These are phyloP conservation scores for Laburnicola sp. DNA, from an alignment of 2,329 filamentous ascomycete genomes.

Conservation along the genomic window DNA sequence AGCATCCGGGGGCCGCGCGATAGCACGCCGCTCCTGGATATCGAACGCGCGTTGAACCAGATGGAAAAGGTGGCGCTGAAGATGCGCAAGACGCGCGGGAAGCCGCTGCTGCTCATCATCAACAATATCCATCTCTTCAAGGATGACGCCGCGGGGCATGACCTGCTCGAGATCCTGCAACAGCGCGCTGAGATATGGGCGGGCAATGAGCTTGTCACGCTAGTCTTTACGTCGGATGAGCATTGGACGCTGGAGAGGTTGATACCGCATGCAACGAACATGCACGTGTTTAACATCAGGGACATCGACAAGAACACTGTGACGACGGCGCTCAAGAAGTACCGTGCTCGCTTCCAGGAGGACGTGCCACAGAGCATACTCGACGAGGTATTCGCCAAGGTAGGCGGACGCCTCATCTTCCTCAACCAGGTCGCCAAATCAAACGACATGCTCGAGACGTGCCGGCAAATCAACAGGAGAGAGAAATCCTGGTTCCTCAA, in stretches of 20 bases:
- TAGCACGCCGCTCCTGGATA: constrained; percentile 87
- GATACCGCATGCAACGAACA: constrained; percentile 86
- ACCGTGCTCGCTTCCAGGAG: constrained; percentile 76
- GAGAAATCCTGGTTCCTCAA: constrained; percentile 83
- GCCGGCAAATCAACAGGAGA: constrained; percentile 67
- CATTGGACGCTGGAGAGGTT: constrained; percentile 97
- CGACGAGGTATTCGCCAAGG: constrained; percentile 77
- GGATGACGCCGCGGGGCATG: constrained; percentile 85
- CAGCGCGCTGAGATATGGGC: constrained; percentile 97
- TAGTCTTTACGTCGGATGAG: constrained; percentile 93
- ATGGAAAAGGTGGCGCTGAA: constrained; percentile 88
- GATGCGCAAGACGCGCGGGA: constrained; percentile 62
- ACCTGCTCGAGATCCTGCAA: constrained; percentile 89
- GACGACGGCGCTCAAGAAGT: constrained; percentile 72
- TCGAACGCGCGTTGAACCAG: constrained; percentile 95
- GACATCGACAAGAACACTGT: constrained; percentile 80
- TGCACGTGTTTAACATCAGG: constrained; percentile 83
- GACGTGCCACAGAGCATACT: constrained; percentile 59
- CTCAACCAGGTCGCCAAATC: constrained; percentile 85
- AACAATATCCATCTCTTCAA: constrained; percentile 90
- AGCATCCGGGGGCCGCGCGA: constrained; percentile 90
- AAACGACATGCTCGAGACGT: constrained; percentile 76
- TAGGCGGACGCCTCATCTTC: constrained; percentile 89
- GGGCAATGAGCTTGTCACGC: constrained; percentile 82
- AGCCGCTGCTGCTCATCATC: constrained; percentile 83